Base-by-base conservation (phyloP, 1,139 yeast genomes). In the Pichia sp. region DNA sequence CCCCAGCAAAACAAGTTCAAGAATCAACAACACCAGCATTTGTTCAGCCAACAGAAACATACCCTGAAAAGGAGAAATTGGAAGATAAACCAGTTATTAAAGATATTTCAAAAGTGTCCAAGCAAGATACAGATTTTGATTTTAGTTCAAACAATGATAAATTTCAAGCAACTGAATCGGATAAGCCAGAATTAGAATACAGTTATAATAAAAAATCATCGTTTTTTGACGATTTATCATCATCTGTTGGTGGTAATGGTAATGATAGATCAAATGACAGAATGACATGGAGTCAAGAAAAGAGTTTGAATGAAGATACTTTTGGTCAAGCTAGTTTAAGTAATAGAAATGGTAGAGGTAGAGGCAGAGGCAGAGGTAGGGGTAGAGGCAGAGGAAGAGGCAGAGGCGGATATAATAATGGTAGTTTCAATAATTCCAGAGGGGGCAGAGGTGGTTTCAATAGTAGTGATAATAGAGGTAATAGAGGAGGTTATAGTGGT, bases 141-240 rank as follows among this genome's bases (percentile, higher is more conserved):
- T 89, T 89, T 64, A 87, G 78, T 61, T 68, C 78, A 41, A 80
- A 80, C 60, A 86, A 85, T 66, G 90, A 89, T 39, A 84, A 80
- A 59, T 79, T 80, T 61, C 25, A 36, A 36, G 41, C 41, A 36
- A 19, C 10, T 19, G 64, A 66, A 33, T 73, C 69, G 56, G 78
- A 75, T 41, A 48, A 48, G 31, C 67, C 64, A 22, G 55, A 57
- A n/a, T 66, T 65, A 31, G 53, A 62, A 1, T 36, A 47, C 6
- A 44, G 48, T 41, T 87, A 87, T 68, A 77, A 85, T 67, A 84
- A 81, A 63, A 78, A 77, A 60, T 78, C 87, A 14, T 87, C 96
- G 1, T 89, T 89, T 67, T 89, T 89, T 62, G 96, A 89, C 68
- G 80, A 79, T 54, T 78, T 89, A 57, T 85, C 95, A 11, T 81